A percentile compares a stretch with the other conserved stretches of the same genome.
phyloP scores from a whole-genome alignment of 495 filamentous ascomycete species.

The Cetradonia linearis region DNA sequence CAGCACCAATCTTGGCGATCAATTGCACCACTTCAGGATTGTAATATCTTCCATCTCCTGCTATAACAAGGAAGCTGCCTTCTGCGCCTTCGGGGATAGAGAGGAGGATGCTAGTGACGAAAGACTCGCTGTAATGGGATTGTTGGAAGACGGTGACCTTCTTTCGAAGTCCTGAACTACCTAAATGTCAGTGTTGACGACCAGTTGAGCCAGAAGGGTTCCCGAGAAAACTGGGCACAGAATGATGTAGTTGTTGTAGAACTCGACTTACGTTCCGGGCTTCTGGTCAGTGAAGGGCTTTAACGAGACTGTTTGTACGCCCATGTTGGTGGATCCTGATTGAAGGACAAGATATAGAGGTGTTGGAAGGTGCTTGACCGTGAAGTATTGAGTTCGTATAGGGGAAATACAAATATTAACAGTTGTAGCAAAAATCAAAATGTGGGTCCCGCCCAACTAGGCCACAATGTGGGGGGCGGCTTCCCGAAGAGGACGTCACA shows the following conservation, averaged over 20 bases:
- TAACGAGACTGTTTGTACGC: slow-evolving; percentile 63
- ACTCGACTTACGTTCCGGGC: slow-evolving; percentile 83
- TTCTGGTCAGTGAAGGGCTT: slow-evolving; percentile 89
- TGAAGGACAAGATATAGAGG: neutral
- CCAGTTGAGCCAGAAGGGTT: slow-evolving; percentile 21
- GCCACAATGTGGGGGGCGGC: neutral
- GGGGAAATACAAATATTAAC: neutral
- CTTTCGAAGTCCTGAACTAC: slow-evolving; percentile 91
- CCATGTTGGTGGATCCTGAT: slow-evolving; percentile 43
- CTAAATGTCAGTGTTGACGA: slow-evolving; percentile 10
- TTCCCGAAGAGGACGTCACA: neutral
- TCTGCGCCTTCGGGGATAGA: slow-evolving; percentile 92
- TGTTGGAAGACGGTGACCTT: slow-evolving; percentile 98
- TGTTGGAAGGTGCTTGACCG: neutral
- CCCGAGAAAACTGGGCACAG: slow-evolving; percentile 22
- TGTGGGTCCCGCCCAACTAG: neutral
- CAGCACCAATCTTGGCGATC: slow-evolving; percentile 93
- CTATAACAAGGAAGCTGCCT: slow-evolving; percentile 86
- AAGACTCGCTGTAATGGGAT: slow-evolving; percentile 89
- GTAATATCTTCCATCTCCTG: slow-evolving; percentile 94
- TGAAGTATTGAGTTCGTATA: neutral
- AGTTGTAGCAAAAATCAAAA: neutral
- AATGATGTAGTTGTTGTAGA: slow-evolving; percentile 7
- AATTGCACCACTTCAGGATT: slow-evolving; percentile 92
- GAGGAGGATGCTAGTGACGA: slow-evolving; percentile 83